Evolutionary conservation across 768 basidiomycete species (phyloP), one percentile per base, ranked within the genome.

Genomic region (Panellus pusillus): DNA sequence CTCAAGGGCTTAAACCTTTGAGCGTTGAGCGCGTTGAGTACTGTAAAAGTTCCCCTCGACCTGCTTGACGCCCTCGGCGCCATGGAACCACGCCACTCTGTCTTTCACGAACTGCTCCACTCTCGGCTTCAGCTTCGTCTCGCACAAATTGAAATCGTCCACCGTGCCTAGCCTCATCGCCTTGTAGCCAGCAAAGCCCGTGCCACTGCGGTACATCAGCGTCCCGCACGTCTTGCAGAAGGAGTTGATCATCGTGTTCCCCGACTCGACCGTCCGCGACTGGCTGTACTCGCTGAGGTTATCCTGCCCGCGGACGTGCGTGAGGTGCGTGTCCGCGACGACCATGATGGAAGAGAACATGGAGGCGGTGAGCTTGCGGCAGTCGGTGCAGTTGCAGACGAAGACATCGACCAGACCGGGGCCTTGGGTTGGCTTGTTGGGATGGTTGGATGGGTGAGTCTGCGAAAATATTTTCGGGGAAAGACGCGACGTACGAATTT

Each of bases 311-410:
- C 54, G 54, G 3, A 43, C 14, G 19, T 55, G 47, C 9, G 20
- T 42, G 8, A 54, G 39, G 47, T 54, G 42, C 11, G 40, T 14
- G 31, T 50, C 49, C 13, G n/a, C 19, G 45, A 46, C 32, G 31
- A 37, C 9, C 27, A 58, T 50, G 53, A 50, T 58, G 48, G 53
- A 42, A 12, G 54, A 48, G 27, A 60, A 60, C 53, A 55, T 55
- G 48, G 46, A 49, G 9, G 53, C 52, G 41, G 47, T 54, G 41
- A 59, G 36, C 27, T 59, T 59, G 36, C 37, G 52, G 31, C 57
- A 59, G 53, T 59, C 57, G 4, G 48, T 13, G 48, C 57, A 59
- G 35, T 59, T 48, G 42, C 57, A 59, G 28, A 59, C n/a, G 49
- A 59, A 55, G 18, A 27, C n/a, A 7, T 40, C 36, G 18, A 50